Evolutionary conservation across 2,329 filamentous ascomycete species (phyloP), one percentile per base, ranked within the genome.

Genomic region (Lachnellula hyalina): DNA sequence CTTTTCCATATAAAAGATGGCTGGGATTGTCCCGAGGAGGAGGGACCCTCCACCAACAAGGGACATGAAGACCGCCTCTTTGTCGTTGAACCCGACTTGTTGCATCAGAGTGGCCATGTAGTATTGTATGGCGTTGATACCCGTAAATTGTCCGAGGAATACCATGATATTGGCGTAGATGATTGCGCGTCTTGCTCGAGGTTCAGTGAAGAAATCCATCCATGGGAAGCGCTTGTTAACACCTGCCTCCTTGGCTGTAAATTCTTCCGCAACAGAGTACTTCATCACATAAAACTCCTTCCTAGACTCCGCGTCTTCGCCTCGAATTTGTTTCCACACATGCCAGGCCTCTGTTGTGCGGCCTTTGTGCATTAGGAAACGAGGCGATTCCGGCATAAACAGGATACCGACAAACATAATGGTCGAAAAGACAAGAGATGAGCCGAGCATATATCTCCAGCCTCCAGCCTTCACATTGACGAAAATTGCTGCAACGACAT

Each of bases 261-360:
- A 76, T 59, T 86, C 75, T 59, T 86, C 81, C 21, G 73, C 73
- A 11, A 87, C 81, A 0, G 79, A 74, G n/a, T 78, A 76, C 56
- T 84, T 83, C 85, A 89, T 89, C 65, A 85, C 75, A 65, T 85
- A 86, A 71, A 89, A 89, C 66, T 90, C 86, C 49, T 87, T 82
- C 45, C 79, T 77, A 2, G 83, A 74, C 45, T 87, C 85, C 0
- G 73, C 66, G 1, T 75, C 72, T 21, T 79, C 74, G 19, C 85
- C 86, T 34, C 86, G 84, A 51, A 90, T 88, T 34, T 83, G 82
- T 69, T 86, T 87, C 86, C 86, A 89, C 17, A 88, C 85, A 52
- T 77, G 81, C 74, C 78, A 89, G 1, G 83, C 80, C 40, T 84
- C 80, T 14, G 83, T 74, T 0, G 73, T 73, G 28, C 73, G 71